phyloP scores from a whole-genome alignment of 805 yeast genomes.

The Nakazawaea siamensis region DNA sequence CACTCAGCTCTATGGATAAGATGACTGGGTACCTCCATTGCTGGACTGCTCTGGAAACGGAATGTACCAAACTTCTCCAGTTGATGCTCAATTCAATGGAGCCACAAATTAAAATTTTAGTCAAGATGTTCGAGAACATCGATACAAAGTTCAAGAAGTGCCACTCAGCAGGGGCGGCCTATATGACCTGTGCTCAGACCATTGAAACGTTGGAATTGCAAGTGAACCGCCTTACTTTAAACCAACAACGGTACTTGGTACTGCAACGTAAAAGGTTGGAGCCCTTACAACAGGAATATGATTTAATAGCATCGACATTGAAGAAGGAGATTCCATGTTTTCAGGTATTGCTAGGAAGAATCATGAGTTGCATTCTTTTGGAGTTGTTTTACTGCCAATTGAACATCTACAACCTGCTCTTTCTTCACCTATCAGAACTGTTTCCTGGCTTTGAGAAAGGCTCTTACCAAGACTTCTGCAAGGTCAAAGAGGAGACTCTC shows the following conservation, averaged over 20 bases:
- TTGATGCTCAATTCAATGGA: too few relatives aligned
- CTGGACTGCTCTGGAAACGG: too few relatives aligned
- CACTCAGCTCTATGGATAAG: too few relatives aligned
- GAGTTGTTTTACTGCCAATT: slow-evolving; percentile 31
- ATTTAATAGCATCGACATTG: slow-evolving; percentile 27
- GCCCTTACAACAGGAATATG: slow-evolving; percentile 27
- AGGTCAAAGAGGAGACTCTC: slow-evolving; percentile 9
- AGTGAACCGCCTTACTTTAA: slow-evolving; percentile 24
- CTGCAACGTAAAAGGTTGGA: slow-evolving; percentile 22
- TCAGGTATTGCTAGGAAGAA: slow-evolving; percentile 22
- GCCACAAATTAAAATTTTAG: too few relatives aligned
- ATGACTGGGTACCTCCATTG: too few relatives aligned
- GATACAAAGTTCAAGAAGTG: too few relatives aligned
- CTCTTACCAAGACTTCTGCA: background rate
- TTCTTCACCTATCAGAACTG: background rate
- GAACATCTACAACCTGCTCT: slow-evolving; percentile 25
- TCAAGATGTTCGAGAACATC: too few relatives aligned
- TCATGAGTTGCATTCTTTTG: slow-evolving; percentile 24
- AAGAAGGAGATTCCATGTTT: slow-evolving; percentile 40
- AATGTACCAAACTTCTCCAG: too few relatives aligned
- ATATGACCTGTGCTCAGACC: too few relatives aligned
- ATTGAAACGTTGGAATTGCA: slow-evolving; percentile 16
- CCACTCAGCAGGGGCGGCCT: too few relatives aligned
- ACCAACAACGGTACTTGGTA: slow-evolving; percentile 27
- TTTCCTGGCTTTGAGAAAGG: background rate